Base-by-base conservation (phyloP, 371 early-diverging fungal species). In the Circinella umbellata region DNA sequence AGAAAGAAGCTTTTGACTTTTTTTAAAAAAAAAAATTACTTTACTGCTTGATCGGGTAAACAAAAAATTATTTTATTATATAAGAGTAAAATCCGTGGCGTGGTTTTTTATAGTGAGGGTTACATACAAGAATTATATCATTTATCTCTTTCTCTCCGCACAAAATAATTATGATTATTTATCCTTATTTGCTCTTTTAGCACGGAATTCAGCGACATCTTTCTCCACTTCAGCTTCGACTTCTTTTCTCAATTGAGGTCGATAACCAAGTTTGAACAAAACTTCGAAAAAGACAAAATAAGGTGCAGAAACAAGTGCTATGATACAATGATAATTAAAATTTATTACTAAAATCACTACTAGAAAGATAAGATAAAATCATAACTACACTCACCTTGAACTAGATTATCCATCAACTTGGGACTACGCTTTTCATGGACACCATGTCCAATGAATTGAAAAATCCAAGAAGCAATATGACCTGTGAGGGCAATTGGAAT, bases 201-300 rank as follows among this genome's bases (percentile, higher is more conserved):
- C 88, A 36, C 81, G 84, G 80, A 88, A 92, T 48, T 79, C 90
- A n/a, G 86, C 82, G 63, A 96, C 77, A 55, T 90, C 89, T 51
- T 80, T 80, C 49, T 86, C 82, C 35, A 94, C 87, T 64, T 86
- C 80, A 55, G 59, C 76, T 66, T 89, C 81, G 36, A 96, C 76
- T 63, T 90, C 89, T 68, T 83, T 74, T 71, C 90, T 77, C 51
- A 96, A 79, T 35, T 84, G 71, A 15, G 94, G 93, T 35, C 93
- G 90, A 80, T 95, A 97, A 11, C 97, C 96, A 6, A 94, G 67
- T 51, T 71, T 76, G 78, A 98, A 98, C 61, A 98, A 75, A n/a
- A 91, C 71, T 81, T 98, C 98, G 39, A 94, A 84, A 69, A 90
- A 96, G 5, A 98, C 96, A 81, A 98, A 98, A 78, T 96, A 93